phyloP scores from a whole-genome alignment of 805 yeast genomes.

The Saccharomycopsis malanga region DNA sequence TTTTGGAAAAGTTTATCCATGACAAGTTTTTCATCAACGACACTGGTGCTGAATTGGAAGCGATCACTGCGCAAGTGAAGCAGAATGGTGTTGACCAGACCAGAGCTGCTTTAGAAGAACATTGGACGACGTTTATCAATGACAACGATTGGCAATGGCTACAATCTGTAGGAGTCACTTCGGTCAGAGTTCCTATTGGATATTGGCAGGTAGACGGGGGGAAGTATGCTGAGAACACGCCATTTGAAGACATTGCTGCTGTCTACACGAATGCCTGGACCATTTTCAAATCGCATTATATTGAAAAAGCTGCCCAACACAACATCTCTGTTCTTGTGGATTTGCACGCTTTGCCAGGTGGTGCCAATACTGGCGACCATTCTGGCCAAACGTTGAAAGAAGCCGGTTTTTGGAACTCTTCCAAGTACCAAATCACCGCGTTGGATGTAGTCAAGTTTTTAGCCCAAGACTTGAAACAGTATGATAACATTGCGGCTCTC shows the following conservation, averaged over 20 bases:
- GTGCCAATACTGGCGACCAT: constrained; percentile 83
- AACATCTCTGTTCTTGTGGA: constrained; percentile 76
- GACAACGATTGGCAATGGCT: constrained; percentile 82
- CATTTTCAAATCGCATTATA: constrained; percentile 41
- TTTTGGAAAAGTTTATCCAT: constrained; percentile 74
- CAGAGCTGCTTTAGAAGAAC: constrained; percentile 45
- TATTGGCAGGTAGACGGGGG: constrained; percentile 82
- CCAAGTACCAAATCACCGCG: constrained; percentile 37
- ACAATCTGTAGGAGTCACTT: constrained; percentile 54
- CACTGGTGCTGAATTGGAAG: constrained; percentile 67
- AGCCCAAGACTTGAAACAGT: constrained; percentile 48
- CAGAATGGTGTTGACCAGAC: constrained; percentile 50
- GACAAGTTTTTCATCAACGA: constrained; percentile 53
- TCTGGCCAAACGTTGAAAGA: constrained; percentile 59
- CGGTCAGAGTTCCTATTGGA: constrained; percentile 83
- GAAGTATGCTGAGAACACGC: constrained; percentile 47
- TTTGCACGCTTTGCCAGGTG: constrained; percentile 85
- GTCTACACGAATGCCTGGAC: constrained; percentile 77
- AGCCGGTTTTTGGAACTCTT: constrained; percentile 59
- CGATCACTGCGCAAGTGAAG: constrained; percentile 44
- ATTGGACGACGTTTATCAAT: constrained; percentile 56
- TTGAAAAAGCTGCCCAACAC: constrained; percentile 52
- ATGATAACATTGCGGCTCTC: constrained; percentile 71
- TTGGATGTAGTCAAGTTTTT: constrained; percentile 49
- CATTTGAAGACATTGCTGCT: constrained; percentile 44